These are phyloP conservation scores for Phytophthora fragariae DNA, from an alignment of 352 stramenopile genomes.

Conservation along the genomic window DNA sequence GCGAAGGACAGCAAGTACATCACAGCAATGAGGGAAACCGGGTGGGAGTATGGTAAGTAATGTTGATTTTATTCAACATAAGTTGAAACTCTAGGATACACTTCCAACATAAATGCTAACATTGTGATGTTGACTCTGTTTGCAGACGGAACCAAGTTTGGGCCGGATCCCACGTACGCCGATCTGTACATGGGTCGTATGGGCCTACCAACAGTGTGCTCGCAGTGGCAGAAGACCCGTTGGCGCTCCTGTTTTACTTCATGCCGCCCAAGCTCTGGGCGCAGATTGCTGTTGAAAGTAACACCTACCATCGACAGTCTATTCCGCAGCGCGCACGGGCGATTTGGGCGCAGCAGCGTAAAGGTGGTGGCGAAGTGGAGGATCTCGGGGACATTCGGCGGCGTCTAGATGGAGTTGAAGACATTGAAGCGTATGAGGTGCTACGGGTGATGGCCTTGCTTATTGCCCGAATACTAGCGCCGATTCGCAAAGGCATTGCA, in stretches of 20 bases:
- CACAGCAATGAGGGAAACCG: neutral
- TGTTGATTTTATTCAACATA: neutral
- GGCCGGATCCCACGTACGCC: neutral
- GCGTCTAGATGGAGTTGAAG: neutral
- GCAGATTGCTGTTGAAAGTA: neutral
- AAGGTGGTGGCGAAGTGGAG: neutral
- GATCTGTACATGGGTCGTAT: neutral
- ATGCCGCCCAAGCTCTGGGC: neutral
- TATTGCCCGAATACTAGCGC: neutral
- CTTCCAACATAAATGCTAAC: no score
- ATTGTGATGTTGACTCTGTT: neutral
- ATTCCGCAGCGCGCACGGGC: neutral
- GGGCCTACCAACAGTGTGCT: neutral
- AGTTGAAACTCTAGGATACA: neutral
- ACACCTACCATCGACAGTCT: neutral
- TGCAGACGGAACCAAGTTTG: neutral
- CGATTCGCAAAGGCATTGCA: neutral
- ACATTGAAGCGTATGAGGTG: neutral
- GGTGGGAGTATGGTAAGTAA: neutral
- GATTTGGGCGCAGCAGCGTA: neutral
- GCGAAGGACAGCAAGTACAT: neutral
- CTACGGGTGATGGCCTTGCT: neutral
- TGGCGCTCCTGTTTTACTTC: neutral
- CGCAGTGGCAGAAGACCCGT: neutral
- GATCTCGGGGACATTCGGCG: neutral